Base-by-base conservation (phyloP, 495 filamentous ascomycete species). In the Barbatosphaeria neglecta region DNA sequence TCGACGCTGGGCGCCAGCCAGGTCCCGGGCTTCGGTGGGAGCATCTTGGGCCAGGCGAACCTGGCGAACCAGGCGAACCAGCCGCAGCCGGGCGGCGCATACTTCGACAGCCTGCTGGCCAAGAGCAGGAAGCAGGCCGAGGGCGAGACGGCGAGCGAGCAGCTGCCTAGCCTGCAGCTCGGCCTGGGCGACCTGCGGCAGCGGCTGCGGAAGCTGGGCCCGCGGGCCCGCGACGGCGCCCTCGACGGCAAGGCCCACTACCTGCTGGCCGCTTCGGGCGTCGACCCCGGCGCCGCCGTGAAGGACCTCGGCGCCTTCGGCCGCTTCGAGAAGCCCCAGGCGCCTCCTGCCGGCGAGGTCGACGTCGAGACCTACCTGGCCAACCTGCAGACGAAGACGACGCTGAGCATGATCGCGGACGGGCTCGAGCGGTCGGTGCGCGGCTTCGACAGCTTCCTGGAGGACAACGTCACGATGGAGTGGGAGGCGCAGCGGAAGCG, bases 401-500 rank as follows among this genome's bases (percentile, higher is more conserved):
- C 90, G 3, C 72, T 93, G 46, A 88, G 82, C 54, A 90, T 95
- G 77, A 87, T 96, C 46, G 75, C 83, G 17, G 88, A 97, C 54
- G 86, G 88, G 18, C 73, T 95, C 50, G 78, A 88, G 53, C 80
- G 89, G 46, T 87, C 88, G 13, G 81, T 87, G 35, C 80, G 78
- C 16, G 90, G 96, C 57, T 97, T 99, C 52, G 88, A 99, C 58
- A 62, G 74, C 33, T 96, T 93, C 61, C 67, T 99, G 38, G 92
- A 96, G 59, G 89, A 94, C 52, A 90, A 92, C 57, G 82, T 96
- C 6, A 86, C 87, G 7, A 82, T 92, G 70, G 86, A 96, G 61
- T 97, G 90, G 90, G 88, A 97, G 46, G 80, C 82, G 6, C 92
- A 97, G 65, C 82, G 90, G 31, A 84, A 82, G 58, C 80, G 81